Base-by-base conservation (phyloP, 768 basidiomycete species). In the Pleurotus salmoneostramineus region DNA sequence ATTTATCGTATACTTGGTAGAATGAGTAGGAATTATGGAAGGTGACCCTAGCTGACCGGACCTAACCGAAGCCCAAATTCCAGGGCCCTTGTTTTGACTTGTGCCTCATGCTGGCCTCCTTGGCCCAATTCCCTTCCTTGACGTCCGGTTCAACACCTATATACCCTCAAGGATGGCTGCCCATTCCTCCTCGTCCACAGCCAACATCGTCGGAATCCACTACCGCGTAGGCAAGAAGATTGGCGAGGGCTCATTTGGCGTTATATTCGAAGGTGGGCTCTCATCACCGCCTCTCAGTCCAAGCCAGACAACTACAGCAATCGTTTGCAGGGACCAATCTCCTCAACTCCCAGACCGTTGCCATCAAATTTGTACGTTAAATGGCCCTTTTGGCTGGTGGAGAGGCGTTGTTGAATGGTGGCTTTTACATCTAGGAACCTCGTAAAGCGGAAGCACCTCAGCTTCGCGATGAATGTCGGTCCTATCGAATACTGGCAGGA, bases 201-300 rank as follows among this genome's bases (percentile, higher is more conserved):
- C 87, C 60, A 89, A 90, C 73, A 77, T 96, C 69, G 94, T 97
- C 66, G 94, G 96, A 55, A 86, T 91, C n/a, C 95, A 98, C 77
- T 98, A 96, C 77, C 87, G 93, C 58, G 95, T 98, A 17, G 96
- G 96, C 65, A 92, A 91, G 83, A 98, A 98, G 85, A 98, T 99
- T 73, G 97, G 97, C 62, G 97, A 99, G 73, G 97, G 97, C 61
- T 92, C 89, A 5, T 99, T 99, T 71, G 97, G 97, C 63, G 95
- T 98, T 79, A 93, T 92, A 72, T 93, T 89, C 63, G 91, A 92
- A 77, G 91, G 91, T 88, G 36, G 56, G 32, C 49, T 37, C 31
- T 43, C 36, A 50, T n/a, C n/a, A n/a, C n/a, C n/a, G n/a, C n/a
- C 35, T 34, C 40, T 36, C 58, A n/a, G 44, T 48, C 21, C 56